Evolutionary conservation across 1,284 basidiomycete genomes (phyloP).

Genomic region (Porogramme epimiltina): DNA sequence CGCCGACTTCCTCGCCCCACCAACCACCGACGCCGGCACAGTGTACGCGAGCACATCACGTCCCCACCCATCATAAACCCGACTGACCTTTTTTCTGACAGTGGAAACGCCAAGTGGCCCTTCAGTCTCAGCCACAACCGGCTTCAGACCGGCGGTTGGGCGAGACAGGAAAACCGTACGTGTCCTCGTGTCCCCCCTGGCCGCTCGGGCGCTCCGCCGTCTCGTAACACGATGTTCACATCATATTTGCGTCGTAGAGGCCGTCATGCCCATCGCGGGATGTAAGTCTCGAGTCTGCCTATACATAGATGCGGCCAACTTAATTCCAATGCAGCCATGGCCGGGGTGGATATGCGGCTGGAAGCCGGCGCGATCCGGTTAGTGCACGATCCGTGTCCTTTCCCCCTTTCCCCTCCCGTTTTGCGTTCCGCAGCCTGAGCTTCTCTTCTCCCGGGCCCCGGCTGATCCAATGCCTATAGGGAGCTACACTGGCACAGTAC

Average conservation of each 20-base stretch:
- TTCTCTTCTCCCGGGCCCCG: not conserved
- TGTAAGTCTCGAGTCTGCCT: conserved; percentile 37
- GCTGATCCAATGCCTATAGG: conserved; percentile 33
- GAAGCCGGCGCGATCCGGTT: conserved; percentile 65
- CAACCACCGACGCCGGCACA: conserved; percentile 63
- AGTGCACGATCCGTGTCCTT: conserved; percentile 12
- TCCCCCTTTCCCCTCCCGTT: no score
- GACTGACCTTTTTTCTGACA: conserved; percentile 23
- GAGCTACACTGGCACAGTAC: conserved; percentile 77
- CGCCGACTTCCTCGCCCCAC: conserved; percentile 65
- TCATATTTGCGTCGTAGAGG: conserved; percentile 39
- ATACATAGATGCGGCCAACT: not conserved
- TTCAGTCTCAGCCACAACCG: conserved; percentile 70
- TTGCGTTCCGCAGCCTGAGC: no score
- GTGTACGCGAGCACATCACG: conserved; percentile 42
- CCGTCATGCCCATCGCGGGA: conserved; percentile 61
- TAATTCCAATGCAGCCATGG: conserved; percentile 44
- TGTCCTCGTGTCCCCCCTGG: not conserved
- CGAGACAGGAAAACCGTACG: conserved; percentile 64
- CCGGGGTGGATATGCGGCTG: conserved; percentile 71
- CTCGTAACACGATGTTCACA: conserved; percentile 5
- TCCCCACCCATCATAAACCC: not conserved
- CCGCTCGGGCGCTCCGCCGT: not conserved
- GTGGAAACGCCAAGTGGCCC: conserved; percentile 69
- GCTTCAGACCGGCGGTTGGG: conserved; percentile 73